A percentile compares a stretch with the other conserved stretches of the same genome.
These are phyloP conservation scores for Mycena olivaceomarginata DNA, from an alignment of 768 basidiomycete genomes.

Conservation along the genomic window DNA sequence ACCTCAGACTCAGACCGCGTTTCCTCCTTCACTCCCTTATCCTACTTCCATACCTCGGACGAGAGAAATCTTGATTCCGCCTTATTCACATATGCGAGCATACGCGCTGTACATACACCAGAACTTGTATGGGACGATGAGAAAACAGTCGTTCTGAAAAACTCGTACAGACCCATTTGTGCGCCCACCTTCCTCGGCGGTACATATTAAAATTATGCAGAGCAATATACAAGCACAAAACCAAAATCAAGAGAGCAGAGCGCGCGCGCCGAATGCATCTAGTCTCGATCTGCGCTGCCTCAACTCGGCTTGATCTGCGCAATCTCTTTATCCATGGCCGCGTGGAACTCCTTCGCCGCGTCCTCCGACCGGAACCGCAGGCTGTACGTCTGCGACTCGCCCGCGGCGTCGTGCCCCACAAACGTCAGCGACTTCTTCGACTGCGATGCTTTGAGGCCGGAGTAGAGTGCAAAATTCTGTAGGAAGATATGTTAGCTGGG, in stretches of 20 bases:
- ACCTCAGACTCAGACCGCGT: too few relatives aligned
- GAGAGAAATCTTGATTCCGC: too few relatives aligned
- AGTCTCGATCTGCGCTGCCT: slow-evolving; percentile 12
- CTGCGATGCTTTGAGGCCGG: slow-evolving; percentile 72
- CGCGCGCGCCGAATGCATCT: neutral
- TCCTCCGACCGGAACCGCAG: slow-evolving; percentile 77
- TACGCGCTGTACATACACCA: too few relatives aligned
- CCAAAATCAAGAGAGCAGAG: slow-evolving; percentile 1
- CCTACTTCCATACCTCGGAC: too few relatives aligned
- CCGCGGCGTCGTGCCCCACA: slow-evolving; percentile 78
- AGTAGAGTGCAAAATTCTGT: slow-evolving; percentile 86
- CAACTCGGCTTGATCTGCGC: slow-evolving; percentile 66
- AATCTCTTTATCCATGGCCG: slow-evolving; percentile 78
- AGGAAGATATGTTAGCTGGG: slow-evolving; percentile 11
- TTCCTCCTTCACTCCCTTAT: too few relatives aligned
- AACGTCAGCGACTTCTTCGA: slow-evolving; percentile 76
- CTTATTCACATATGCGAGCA: too few relatives aligned
- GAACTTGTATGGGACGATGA: too few relatives aligned
- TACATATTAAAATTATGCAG: slow-evolving; percentile 23
- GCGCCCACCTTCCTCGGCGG: neutral
- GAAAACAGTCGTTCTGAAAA: neutral
- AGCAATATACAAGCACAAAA: slow-evolving; percentile 23
- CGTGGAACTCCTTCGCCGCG: slow-evolving; percentile 74
- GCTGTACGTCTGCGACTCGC: slow-evolving; percentile 75
- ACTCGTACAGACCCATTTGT: too few relatives aligned